These are phyloP conservation scores for Leishmania mexicana DNA, from an alignment of 208 protist species.

Conservation along the genomic window DNA sequence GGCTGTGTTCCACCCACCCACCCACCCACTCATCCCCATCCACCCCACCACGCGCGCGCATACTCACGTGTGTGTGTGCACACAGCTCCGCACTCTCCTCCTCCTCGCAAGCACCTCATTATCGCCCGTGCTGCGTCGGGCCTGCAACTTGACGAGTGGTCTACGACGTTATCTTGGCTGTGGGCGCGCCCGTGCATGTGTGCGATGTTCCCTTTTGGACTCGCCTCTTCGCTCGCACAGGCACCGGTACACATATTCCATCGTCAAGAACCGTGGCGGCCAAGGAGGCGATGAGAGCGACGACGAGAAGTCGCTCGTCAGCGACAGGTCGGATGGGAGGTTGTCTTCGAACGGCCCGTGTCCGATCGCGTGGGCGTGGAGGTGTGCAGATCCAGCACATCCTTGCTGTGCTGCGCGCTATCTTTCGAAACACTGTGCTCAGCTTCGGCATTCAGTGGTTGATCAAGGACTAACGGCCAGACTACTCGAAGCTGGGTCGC, in stretches of 20 bases:
- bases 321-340: neutral
- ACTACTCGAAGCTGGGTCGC: constrained; percentile 1
- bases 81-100: neutral
- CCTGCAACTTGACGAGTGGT: neutral
- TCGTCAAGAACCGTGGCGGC: constrained; percentile 6
- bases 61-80: neutral
- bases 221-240: neutral
- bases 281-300: neutral
- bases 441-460: neutral
- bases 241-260: neutral
- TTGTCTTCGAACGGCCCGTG: neutral
- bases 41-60: neutral
- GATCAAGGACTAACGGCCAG: constrained; percentile 9
- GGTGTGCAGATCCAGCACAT: neutral
- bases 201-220: neutral
- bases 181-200: neutral
- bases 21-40: neutral
- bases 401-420: neutral
- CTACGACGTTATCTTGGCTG: neutral
- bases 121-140: neutral
- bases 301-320: neutral
- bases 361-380: neutral
- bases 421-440: neutral
- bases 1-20: neutral
- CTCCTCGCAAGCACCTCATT: too few species aligned